Base-by-base conservation (phyloP, 2,329 filamentous ascomycete species). In the Daldinia sp. region DNA sequence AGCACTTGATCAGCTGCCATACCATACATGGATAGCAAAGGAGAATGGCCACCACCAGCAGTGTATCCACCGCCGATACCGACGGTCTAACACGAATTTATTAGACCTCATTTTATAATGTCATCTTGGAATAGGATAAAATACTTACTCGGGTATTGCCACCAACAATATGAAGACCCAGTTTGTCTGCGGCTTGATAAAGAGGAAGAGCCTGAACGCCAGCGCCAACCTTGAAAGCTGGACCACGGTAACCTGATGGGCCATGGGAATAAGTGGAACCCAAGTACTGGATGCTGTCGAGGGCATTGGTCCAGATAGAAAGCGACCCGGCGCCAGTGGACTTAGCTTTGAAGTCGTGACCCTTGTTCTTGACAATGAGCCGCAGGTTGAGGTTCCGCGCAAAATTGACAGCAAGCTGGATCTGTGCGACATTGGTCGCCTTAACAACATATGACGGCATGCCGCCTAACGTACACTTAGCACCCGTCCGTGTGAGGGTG, bases 221-320 rank as follows among this genome's bases (percentile, higher is more conserved):
- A n/a, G 86, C 81, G 1, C 85, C 87, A 26, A 87, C 78, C 75
- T 86, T 88, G 71, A 88, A 82, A 1, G 86, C 87, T 2, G 83
- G 79, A 0, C 86, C 85, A 20, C 39, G 30, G 33, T 72, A 69
- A 18, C 70, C 68, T 2, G 70, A 72, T 28, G 61, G 28, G 6
- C 26, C 26, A 42, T 72, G 70, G 0, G 73, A 74, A 64, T 82
- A 83, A 1, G 67, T 63, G 7, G 71, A 53, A 35, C 72, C 70
- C 2, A 75, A 48, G 51, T 78, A 80, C 39, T 75, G 64, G 33
- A 80, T 76, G 57, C 72, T 66, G 48, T 79, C 75, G 39, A 81
- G 69, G 30, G 75, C 71, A 65, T 79, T 79, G 12, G 79, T 81
- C 76, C 79, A 80, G 54, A 81, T 74, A 44, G 76, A 77, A 50